Percentiles rank a stretch among this genome's conserved stretches.
phyloP scores from a whole-genome alignment of 129 eudicot species.

The Helichrysum umbraculigerum region DNA sequence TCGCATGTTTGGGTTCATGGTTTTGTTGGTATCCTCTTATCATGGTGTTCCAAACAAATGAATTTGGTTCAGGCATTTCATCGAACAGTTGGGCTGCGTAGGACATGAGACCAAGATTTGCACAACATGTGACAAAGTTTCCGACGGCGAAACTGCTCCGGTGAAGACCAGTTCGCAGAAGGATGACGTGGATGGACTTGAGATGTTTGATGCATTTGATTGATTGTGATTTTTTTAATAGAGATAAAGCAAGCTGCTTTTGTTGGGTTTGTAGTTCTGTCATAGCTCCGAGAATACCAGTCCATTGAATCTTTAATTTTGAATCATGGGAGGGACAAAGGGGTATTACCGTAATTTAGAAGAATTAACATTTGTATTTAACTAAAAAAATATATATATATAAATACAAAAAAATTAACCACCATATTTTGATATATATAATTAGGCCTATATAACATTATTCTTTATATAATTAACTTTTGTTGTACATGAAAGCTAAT shows the following conservation, averaged over 20 bases:
- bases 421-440: no score
- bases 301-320: conserved; percentile 16
- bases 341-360: conserved; percentile 8
- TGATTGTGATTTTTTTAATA: conserved; percentile 27
- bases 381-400: no score
- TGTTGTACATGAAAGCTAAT: no score
- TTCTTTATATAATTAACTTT: no score
- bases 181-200: conserved; percentile 36
- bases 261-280: conserved; percentile 26
- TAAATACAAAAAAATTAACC: no score
- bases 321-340: neutral
- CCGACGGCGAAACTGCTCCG: conserved; percentile 34
- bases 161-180: conserved; percentile 33
- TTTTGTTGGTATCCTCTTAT: conserved; percentile 46
- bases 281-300: conserved; percentile 11
- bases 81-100: conserved; percentile 42
- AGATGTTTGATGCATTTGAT: conserved; percentile 31
- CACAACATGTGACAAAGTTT: conserved; percentile 44
- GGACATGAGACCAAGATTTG: conserved; percentile 41
- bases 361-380: no score
- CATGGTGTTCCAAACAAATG: conserved; percentile 49
- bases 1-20: conserved; percentile 27
- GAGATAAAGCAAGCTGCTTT: conserved; percentile 33
- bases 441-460: no score
- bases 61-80: conserved; percentile 38